Base-by-base conservation (phyloP, 257 asterid genomes). In the Rubia yunnanensis region DNA sequence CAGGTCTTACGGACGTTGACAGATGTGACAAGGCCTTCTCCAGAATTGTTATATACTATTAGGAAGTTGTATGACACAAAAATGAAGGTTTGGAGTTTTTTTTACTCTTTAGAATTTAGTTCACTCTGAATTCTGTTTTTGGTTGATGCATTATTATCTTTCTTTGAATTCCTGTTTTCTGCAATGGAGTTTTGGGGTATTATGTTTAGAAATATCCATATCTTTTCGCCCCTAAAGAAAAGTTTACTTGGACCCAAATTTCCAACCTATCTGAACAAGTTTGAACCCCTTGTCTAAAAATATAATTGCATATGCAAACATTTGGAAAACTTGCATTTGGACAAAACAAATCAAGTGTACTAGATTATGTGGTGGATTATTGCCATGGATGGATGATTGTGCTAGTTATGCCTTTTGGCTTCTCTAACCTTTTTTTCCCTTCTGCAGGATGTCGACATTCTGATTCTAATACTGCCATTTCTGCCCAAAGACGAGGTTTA, bases 1-100 rank as follows among this genome's bases (percentile, higher is more conserved):
- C 83, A 94, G 99, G 97, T 90, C 75, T 92, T 94, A 80, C 91
- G 77, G 68, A 84, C 95, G 34, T 87, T 94, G 71, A 90, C 94
- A 48, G 97, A 90, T 72, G 97, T 95, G 71, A 78, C 79, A 35
- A 76, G 77, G 70, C 99, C 99, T 67, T 89, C 97, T 66, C 86
- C 85, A 60, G 94, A 78, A 66, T 70, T 94, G 63, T 70, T 89
- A 68, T 77, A 86, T 55, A 82, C 90, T 60, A 65, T 88, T 66
- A 82, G 76, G 86, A 85, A 80, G 78, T 79, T 94, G 68, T 90
- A 89, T 61, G 86, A 87, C 67, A 83, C 86, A 74, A 87, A 85
- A 76, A 46, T 84, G 67, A 89, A 87, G 98, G 98, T 87, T 72
- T 70, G 48, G 30, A 62, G 50, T 66, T 55, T 50, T 73, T n/a